Evolutionary conservation across 495 filamentous ascomycete species (phyloP), one percentile per base, ranked within the genome.

Genomic region (Filosporella fistucella): DNA sequence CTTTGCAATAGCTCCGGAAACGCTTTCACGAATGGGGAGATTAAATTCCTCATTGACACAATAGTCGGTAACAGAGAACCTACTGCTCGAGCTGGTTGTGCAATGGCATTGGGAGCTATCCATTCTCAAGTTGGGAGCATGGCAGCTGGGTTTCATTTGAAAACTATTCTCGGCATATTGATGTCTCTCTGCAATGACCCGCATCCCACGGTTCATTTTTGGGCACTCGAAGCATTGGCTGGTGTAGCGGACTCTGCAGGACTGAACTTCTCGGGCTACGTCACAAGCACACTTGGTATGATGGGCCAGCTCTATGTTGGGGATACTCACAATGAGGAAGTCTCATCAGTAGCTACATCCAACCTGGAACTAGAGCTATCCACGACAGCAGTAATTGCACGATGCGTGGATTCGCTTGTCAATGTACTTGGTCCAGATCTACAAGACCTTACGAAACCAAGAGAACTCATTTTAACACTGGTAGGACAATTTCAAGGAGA

Each of bases 121-220:
- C 93, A 97, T 64, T 82, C 89, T 2, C 88, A 95, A 61, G 86
- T 97, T 24, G 93, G 93, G 45, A 93, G 93, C 53, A 97, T 99
- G 91, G 94, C 94, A 47, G 93, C 93, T 42, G 89, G 90, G n/a
- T 86, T 89, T 57, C 93, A 99, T 63, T 70, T 99, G 12, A 97
- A 96, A 67, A 95, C 88, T 7, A 96, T 99, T 41, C 80, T 95
- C 28, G 87, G 89, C 14, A 89, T 99, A 26, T 66, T 99, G 17
- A 91, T 96, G 87, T 96, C 91, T 17, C 69, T 99, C 6, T 88
- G 89, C 64, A 94, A 86, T 56, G 93, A 99, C 59, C 88, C 93
- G n/a, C 91, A 96, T 53, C 91, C 93, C 0, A 85, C 84, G 0
- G 93, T 99, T 1, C 93, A 99, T 62, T 94, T 87, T 62, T 97